phyloP scores from a whole-genome alignment of 2,329 filamentous ascomycete species.

The Boeremia lycopersici region DNA sequence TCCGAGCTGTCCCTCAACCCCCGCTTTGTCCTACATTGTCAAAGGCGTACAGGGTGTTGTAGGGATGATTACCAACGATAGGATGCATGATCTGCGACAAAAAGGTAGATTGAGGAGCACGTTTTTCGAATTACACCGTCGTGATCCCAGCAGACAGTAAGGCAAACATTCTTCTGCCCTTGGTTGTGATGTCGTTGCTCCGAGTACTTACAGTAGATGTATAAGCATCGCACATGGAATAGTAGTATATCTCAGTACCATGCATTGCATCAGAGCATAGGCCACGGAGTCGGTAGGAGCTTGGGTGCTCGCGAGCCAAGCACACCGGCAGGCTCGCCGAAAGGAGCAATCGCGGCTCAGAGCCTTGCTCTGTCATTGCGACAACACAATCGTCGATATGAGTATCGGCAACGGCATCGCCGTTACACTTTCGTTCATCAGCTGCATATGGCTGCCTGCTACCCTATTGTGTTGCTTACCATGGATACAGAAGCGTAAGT shows the following conservation, averaged over 20 bases:
- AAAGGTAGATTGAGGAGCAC: background rate
- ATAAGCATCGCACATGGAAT: too few relatives aligned
- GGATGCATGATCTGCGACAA: background rate
- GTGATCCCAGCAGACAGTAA: too few relatives aligned
- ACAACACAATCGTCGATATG: slow-evolving; percentile 11
- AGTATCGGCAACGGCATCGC: slow-evolving; percentile 13
- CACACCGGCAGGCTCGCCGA: background rate
- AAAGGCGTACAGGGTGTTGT: too few relatives aligned
- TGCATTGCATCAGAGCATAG: background rate
- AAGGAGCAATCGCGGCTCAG: slow-evolving; percentile 9
- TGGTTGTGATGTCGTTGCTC: too few relatives aligned
- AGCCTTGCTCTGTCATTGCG: slow-evolving; percentile 4
- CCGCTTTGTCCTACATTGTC: background rate
- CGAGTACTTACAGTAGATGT: too few relatives aligned
- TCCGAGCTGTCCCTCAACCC: background rate
- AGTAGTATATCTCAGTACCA: too few relatives aligned
- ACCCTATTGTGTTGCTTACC: slow-evolving; percentile 44
- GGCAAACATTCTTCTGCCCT: too few relatives aligned
- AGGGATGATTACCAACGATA: too few relatives aligned
- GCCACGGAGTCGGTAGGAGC: background rate
- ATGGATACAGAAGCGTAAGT: slow-evolving; percentile 46
- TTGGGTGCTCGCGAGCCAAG: background rate
- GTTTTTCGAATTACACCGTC: too few relatives aligned
- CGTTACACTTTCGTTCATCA: slow-evolving; percentile 33
- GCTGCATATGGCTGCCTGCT: slow-evolving; percentile 43